These are phyloP conservation scores for Paramecium caudatum DNA, from an alignment of 73 alveolate species.

Conservation along the genomic window DNA sequence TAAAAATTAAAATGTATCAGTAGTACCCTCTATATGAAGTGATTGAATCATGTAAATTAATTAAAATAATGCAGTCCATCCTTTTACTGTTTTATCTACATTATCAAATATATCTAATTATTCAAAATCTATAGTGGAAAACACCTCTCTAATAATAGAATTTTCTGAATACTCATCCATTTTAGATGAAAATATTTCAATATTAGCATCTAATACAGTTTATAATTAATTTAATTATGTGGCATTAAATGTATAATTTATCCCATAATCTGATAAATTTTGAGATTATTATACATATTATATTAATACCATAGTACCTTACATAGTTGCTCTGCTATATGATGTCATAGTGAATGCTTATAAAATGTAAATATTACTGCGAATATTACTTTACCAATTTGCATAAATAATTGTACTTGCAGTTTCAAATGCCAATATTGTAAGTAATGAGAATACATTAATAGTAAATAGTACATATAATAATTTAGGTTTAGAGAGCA, in stretches of 20 bases:
- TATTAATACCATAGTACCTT: constrained; percentile 19
- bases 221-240: not conserved
- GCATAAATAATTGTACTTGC: not conserved
- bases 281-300: not conserved
- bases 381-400: constrained; percentile 16
- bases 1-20: not conserved
- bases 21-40: not conserved
- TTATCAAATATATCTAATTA: constrained; percentile 29
- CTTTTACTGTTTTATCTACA: constrained; percentile 26
- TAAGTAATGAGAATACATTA: not conserved
- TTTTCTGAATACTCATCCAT: constrained; percentile 69
- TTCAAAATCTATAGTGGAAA: constrained; percentile 11
- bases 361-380: constrained; percentile 21
- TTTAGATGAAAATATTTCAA: not conserved
- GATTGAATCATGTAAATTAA: constrained; percentile 25
- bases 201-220: constrained; percentile 9
- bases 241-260: not conserved
- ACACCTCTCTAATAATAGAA: constrained; percentile 35
- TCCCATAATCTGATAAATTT: constrained; percentile 22
- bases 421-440: not conserved
- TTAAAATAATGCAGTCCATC: constrained; percentile 66
- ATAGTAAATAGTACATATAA: not conserved
- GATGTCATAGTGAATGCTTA: constrained; percentile 64
- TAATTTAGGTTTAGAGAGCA: constrained; percentile 18
- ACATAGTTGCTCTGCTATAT: constrained; percentile 45